Evolutionary conservation across 306 rosid genomes (phyloP).

Genomic region (Hippophae gyantsensis): DNA sequence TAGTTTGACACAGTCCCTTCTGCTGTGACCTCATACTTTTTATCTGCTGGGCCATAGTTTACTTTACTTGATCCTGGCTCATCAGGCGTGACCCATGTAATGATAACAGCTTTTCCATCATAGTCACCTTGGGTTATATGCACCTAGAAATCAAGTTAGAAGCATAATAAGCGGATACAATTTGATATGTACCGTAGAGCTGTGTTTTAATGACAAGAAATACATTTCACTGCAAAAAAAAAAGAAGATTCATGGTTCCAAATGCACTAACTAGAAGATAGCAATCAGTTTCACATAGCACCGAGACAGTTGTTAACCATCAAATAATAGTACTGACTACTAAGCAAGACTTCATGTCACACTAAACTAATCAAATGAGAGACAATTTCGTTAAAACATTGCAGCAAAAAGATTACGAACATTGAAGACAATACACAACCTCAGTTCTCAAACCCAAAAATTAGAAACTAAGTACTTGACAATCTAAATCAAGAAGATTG

Average conservation of each 20-base stretch:
- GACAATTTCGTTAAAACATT: too few relatives aligned
- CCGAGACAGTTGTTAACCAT: neutral
- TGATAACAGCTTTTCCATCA: slow-evolving; percentile 78
- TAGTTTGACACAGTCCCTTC: slow-evolving; percentile 52
- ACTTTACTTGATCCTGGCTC: slow-evolving; percentile 58
- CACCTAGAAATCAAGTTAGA: slow-evolving; percentile 43
- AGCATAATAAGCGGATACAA: neutral
- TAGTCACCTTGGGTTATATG: slow-evolving; percentile 96
- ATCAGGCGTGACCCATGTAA: slow-evolving; percentile 81
- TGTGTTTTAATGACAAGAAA: too few relatives aligned
- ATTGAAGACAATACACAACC: too few relatives aligned
- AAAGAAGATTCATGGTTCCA: neutral
- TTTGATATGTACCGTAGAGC: neutral
- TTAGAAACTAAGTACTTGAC: too few relatives aligned
- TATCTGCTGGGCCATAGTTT: slow-evolving; percentile 46
- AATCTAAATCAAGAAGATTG: too few relatives aligned
- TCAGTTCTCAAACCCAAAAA: too few relatives aligned
- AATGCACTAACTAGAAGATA: neutral
- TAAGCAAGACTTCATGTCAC: too few relatives aligned
- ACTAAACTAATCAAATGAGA: too few relatives aligned
- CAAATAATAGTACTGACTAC: too few relatives aligned
- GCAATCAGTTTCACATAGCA: neutral
- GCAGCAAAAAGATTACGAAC: too few relatives aligned
- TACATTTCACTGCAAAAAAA: neutral
- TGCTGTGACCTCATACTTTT: slow-evolving; percentile 34